Evolutionary conservation across 805 yeast species (phyloP).

Genomic region (Kazachstania africana): DNA sequence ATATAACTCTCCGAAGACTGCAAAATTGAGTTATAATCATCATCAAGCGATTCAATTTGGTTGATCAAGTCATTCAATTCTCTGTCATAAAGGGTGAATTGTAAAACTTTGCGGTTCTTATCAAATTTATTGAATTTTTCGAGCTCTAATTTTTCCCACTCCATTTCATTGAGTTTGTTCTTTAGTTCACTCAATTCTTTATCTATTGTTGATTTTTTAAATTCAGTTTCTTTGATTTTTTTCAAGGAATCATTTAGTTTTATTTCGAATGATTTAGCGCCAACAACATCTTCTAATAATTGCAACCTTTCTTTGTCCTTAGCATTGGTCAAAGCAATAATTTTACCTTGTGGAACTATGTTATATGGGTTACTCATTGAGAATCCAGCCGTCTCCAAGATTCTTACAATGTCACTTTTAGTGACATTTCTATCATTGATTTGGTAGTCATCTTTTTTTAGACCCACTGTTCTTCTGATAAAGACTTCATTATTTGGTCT

Average conservation of each 20-base stretch:
- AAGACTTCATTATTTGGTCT: conserved; percentile 44
- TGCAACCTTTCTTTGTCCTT: conserved; percentile 72
- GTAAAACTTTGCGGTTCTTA: conserved; percentile 54
- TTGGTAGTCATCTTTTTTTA: conserved; percentile 84
- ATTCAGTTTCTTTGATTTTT: conserved; percentile 65
- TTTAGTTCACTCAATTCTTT: conserved; percentile 62
- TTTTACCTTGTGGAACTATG: conserved; percentile 93
- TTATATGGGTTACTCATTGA: conserved; percentile 85
- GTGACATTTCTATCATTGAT: conserved; percentile 71
- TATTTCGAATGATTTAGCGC: conserved; percentile 81
- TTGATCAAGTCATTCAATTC: conserved; percentile 55
- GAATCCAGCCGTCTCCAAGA: conserved; percentile 86
- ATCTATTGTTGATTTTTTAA: conserved; percentile 59
- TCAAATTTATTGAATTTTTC: conserved; percentile 58
- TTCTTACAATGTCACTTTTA: conserved; percentile 66
- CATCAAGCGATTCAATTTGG: conserved; percentile 50
- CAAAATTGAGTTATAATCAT: conserved; percentile 39
- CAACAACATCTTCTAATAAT: conserved; percentile 83
- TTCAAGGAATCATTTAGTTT: conserved; percentile 67
- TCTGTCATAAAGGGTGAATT: conserved; percentile 64
- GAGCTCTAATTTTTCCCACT: conserved; percentile 67
- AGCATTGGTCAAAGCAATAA: conserved; percentile 79
- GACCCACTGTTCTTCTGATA: conserved; percentile 82
- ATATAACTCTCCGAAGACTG: conserved; percentile 44
- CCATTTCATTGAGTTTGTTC: conserved; percentile 64